Percentiles rank a stretch among this genome's conserved stretches.
phyloP scores from a whole-genome alignment of 345 rosid species.

The Camelina laxa region DNA sequence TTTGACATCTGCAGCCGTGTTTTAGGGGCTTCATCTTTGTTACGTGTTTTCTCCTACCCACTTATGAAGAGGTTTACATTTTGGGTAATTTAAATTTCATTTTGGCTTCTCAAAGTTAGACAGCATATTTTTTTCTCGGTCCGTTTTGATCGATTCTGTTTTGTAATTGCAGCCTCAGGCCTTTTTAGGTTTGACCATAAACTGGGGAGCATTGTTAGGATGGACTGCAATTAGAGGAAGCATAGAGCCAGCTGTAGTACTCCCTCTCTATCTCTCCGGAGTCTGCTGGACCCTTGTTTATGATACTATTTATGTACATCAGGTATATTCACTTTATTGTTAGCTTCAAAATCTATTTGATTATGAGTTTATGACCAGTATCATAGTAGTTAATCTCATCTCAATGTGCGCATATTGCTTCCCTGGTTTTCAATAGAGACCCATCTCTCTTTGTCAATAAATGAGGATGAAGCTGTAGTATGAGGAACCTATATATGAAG shows the following conservation, averaged over 20 bases:
- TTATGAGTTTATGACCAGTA: constrained; percentile 34
- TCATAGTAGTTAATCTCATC: too few species aligned
- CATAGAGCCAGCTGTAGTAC: constrained; percentile 67
- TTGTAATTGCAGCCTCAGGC: constrained; percentile 84
- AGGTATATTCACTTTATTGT: constrained; percentile 53
- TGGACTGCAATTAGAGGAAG: constrained; percentile 85
- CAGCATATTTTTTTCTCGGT: neutral
- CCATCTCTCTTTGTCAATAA: neutral
- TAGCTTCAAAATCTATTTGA: constrained; percentile 14
- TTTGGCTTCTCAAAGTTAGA: neutral
- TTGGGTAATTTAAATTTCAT: constrained; percentile 63
- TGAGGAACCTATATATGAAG: constrained; percentile 5
- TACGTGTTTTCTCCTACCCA: constrained; percentile 91
- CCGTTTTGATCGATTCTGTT: constrained; percentile 15
- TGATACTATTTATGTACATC: constrained; percentile 97
- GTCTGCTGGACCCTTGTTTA: constrained; percentile 94
- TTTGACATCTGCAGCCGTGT: constrained; percentile 58
- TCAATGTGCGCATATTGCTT: too few species aligned
- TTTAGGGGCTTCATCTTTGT: constrained; percentile 86
- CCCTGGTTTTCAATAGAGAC: constrained; percentile 48
- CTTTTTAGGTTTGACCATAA: constrained; percentile 83
- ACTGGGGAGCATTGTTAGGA: constrained; percentile 93
- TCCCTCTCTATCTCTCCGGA: constrained; percentile 82
- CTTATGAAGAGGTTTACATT: constrained; percentile 94
- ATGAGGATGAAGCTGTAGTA: constrained; percentile 3